Conservation (phyloP, 1,284 basidiomycete genomes). For the Sanguinoderma infundibulare region DNA sequence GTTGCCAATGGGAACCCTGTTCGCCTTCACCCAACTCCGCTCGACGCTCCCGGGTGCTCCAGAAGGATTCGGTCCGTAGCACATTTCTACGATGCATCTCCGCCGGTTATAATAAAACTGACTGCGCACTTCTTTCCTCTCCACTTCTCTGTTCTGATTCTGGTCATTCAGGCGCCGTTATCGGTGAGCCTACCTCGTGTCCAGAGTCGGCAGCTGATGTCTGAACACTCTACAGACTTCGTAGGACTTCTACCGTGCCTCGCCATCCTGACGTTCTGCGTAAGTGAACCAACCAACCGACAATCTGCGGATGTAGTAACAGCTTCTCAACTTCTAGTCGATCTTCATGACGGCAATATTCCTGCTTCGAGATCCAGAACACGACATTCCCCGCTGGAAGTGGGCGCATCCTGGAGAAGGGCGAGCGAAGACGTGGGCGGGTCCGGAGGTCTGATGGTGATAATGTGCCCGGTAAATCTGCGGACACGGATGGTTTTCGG, state of each 20-base stretch:
- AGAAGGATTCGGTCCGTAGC: constrained; percentile 26
- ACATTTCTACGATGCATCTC: background rate
- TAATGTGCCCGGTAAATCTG: background rate
- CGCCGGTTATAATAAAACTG: background rate
- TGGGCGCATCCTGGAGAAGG: constrained; percentile 9
- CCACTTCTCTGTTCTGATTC: background rate
- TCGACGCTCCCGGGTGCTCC: constrained; percentile 30
- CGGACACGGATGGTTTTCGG: background rate
- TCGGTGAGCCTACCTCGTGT: constrained; percentile 13
- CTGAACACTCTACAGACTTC: constrained; percentile 23
- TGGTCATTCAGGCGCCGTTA: constrained; percentile 20
- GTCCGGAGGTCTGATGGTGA: background rate
- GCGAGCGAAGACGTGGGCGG: background rate
- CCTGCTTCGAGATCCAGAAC: constrained; percentile 28
- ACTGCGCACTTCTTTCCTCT: background rate
- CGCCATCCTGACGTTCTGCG: constrained; percentile 28
- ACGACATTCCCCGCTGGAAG: constrained; percentile 19
- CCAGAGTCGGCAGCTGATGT: too few relatives aligned
- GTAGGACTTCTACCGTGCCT: constrained; percentile 30
- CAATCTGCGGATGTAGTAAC: background rate
- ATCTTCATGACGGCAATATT: constrained; percentile 31
- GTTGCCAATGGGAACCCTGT: constrained; percentile 28
- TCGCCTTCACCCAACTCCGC: constrained; percentile 31
- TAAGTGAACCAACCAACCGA: constrained; percentile 7
- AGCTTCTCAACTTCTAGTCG: constrained; percentile 12